Percentiles rank a stretch among this genome's conserved stretches.
These are phyloP conservation scores for Colletotrichum sp. DNA, from an alignment of 2,329 filamentous ascomycete genomes.

Conservation along the genomic window DNA sequence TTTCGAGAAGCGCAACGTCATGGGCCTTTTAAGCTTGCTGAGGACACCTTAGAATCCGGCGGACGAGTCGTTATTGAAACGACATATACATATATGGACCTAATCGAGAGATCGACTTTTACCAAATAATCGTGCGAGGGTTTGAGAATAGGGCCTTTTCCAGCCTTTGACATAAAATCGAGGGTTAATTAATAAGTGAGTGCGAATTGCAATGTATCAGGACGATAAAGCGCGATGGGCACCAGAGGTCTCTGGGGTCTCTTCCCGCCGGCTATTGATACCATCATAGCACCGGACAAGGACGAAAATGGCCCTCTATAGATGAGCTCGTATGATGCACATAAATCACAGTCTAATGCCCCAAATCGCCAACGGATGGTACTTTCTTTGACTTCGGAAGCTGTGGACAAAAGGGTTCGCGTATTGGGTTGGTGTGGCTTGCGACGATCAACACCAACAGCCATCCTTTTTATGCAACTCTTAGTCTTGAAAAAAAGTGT, in stretches of 20 bases:
- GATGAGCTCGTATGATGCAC: neutral
- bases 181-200: fast-evolving
- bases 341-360: neutral
- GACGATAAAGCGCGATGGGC: neutral
- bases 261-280: neutral
- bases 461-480: neutral
- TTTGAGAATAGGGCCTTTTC: neutral
- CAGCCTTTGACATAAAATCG: fast-evolving
- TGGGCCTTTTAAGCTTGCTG: neutral
- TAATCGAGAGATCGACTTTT: neutral
- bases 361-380: fast-evolving
- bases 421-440: neutral
- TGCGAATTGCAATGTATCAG: neutral
- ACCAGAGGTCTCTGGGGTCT: neutral
- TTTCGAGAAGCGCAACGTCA: neutral
- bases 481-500: neutral
- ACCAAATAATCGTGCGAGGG: fast-evolving
- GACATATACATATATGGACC: neutral
- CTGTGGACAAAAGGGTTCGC: no score
- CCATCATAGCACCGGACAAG: neutral
- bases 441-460: fast-evolving
- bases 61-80: neutral
- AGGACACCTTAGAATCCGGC: neutral
- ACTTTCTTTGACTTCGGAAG: neutral
- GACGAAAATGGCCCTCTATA: neutral